Conservation (phyloP, 306 rosid species). For the Cicer arietinum region DNA sequence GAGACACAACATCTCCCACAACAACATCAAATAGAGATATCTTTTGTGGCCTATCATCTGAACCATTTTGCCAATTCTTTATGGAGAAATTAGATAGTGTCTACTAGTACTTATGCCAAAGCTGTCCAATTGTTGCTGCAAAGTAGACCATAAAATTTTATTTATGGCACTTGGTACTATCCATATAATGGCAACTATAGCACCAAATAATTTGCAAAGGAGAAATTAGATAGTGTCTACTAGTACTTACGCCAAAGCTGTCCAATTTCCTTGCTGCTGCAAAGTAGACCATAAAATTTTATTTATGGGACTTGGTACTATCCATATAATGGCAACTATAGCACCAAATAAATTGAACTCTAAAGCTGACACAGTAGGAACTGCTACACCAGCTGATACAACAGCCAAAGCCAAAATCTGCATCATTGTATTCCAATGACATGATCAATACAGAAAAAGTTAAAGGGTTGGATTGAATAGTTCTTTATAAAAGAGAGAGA, state of each 20-base stretch:
- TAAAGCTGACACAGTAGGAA: slow-evolving; percentile 87
- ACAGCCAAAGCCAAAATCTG: slow-evolving; percentile 78
- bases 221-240: no score
- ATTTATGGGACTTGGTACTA: slow-evolving; percentile 87
- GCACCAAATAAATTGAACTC: slow-evolving; percentile 89
- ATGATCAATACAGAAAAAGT: slow-evolving; percentile 15
- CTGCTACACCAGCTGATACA: slow-evolving; percentile 82
- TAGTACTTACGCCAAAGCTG: no score
- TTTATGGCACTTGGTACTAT: no score
- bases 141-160: no score
- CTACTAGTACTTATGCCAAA: slow-evolving; percentile 66
- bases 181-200: no score
- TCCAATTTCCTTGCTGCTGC: slow-evolving; percentile 79
- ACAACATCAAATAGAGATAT: slow-evolving; percentile 74
- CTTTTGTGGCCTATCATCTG: slow-evolving; percentile 61
- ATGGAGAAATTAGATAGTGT: not conserved
- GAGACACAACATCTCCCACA: slow-evolving; percentile 74
- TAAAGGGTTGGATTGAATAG: slow-evolving; percentile 8
- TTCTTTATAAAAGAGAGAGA: slow-evolving; percentile 1
- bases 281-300: slow-evolving; percentile 87
- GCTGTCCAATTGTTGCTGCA: slow-evolving; percentile 58
- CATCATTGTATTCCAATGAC: slow-evolving; percentile 45
- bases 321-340: slow-evolving; percentile 71
- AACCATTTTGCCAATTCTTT: no score
- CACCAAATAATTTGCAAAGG: no score